phyloP scores from a whole-genome alignment of 106 monocot genomes.

The Dioscorea dumetorum region DNA sequence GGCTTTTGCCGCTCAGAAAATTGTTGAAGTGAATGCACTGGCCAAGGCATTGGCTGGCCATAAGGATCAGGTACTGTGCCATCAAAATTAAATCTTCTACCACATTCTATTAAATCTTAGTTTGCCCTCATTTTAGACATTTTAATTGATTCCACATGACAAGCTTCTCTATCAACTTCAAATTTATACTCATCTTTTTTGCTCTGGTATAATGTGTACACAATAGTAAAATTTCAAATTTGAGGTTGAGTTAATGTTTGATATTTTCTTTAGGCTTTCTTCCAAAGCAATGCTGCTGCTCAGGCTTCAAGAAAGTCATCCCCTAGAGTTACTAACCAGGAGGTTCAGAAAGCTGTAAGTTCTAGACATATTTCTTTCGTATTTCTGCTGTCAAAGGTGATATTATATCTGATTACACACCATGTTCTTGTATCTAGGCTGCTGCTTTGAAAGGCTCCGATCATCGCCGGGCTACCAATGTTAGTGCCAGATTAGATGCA shows the following conservation, averaged over 20 bases:
- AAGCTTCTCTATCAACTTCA: too few relatives aligned
- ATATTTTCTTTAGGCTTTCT: slow-evolving; percentile 20
- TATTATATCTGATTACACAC: slow-evolving; percentile 4
- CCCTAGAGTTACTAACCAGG: slow-evolving; percentile 33
- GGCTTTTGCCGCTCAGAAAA: slow-evolving; percentile 75
- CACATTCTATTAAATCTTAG: too few relatives aligned
- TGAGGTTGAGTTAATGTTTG: not conserved
- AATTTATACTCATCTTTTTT: not conserved
- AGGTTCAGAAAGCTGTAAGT: slow-evolving; percentile 44
- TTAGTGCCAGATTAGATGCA: slow-evolving; percentile 36
- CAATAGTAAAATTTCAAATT: not conserved
- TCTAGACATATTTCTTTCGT: not conserved
- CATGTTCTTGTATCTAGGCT: slow-evolving; percentile 19
- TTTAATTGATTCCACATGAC: too few relatives aligned
- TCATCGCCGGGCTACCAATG: slow-evolving; percentile 34
- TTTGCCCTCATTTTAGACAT: too few relatives aligned
- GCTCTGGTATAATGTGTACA: not conserved
- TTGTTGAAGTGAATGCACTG: slow-evolving; percentile 46
- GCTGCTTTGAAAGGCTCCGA: slow-evolving; percentile 38
- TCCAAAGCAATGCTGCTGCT: slow-evolving; percentile 36
- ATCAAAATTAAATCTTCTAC: too few relatives aligned
- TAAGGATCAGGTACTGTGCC: slow-evolving; percentile 50
- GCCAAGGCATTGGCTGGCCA: slow-evolving; percentile 67
- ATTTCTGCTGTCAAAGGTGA: too few relatives aligned
- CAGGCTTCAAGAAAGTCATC: slow-evolving; percentile 45